phyloP scores from a whole-genome alignment of 768 basidiomycete genomes.

The Tricholoma furcatifolium region DNA sequence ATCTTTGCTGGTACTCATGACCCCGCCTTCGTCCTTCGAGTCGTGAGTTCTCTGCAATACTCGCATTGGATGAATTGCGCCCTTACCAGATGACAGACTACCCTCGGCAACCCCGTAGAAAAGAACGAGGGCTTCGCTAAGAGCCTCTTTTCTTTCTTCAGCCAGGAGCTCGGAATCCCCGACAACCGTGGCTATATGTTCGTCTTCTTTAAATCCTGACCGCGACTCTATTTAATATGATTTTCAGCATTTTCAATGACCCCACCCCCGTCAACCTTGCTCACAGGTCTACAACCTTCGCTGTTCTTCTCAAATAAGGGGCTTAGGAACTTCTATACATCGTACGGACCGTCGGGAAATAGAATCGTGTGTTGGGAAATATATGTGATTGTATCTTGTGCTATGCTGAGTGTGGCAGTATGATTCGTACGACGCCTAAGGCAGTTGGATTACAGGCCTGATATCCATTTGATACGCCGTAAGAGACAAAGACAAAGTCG shows the following conservation, averaged over 20 bases:
- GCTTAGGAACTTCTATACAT: neutral
- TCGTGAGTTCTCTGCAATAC: neutral
- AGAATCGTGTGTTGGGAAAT: neutral
- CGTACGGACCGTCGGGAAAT: neutral
- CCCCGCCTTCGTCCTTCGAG: conserved; percentile 6
- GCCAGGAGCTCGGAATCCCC: conserved; percentile 4
- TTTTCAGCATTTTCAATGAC: conserved; percentile 5
- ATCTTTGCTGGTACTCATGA: conserved; percentile 4
- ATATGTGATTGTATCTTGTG: neutral
- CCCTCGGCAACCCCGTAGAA: conserved; percentile 4
- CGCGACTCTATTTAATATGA: neutral
- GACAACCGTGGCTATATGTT: conserved; percentile 10
- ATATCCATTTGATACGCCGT: neutral
- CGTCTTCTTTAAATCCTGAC: neutral
- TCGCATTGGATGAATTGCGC: neutral
- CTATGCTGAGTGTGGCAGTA: neutral
- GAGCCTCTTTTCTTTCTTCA: conserved; percentile 1
- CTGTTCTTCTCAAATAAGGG: conserved; percentile 2
- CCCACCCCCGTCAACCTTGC: neutral
- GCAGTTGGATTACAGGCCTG: no score
- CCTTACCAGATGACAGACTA: neutral
- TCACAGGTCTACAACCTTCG: conserved; percentile 4
- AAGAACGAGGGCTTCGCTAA: conserved; percentile 4
- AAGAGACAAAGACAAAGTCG: neutral
- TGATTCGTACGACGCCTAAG: neutral